These are phyloP conservation scores for Lasiosphaeria hispida DNA, from an alignment of 495 filamentous ascomycete species.

Conservation along the genomic window DNA sequence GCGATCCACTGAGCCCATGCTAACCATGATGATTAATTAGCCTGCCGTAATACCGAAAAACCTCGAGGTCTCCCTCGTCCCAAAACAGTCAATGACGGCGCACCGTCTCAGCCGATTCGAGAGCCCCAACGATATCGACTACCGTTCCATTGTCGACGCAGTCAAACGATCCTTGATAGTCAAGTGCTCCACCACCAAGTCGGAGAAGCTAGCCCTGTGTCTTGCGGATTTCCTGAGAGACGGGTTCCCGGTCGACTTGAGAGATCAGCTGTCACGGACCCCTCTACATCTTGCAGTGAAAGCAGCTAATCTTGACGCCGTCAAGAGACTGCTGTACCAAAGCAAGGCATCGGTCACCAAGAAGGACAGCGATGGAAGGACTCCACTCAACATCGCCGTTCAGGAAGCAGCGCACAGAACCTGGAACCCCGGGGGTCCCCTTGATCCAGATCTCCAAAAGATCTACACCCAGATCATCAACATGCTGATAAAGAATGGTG, in stretches of 20 bases:
- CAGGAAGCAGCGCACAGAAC: constrained; percentile 10
- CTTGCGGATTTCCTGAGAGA: constrained; percentile 13
- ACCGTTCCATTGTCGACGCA: constrained; percentile 12
- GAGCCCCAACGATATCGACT: constrained; percentile 16
- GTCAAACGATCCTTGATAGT: constrained; percentile 12
- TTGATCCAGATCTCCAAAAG: constrained; percentile 6
- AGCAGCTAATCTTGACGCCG: constrained; percentile 9
- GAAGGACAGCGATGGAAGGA: constrained; percentile 11
- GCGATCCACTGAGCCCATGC: too few relatives aligned
- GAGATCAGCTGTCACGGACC: constrained; percentile 10
- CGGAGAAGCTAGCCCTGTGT: background rate
- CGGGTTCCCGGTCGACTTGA: constrained; percentile 5
- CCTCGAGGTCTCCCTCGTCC: background rate
- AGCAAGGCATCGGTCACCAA: constrained; percentile 13
- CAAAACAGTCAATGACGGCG: constrained; percentile 13
- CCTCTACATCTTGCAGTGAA: constrained; percentile 12
- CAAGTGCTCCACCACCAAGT: constrained; percentile 5
- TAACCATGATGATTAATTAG: background rate
- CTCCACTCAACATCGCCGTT: constrained; percentile 14
- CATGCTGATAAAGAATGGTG: constrained; percentile 17
- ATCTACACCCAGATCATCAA: constrained; percentile 17
- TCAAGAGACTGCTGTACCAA: constrained; percentile 12
- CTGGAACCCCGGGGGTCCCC: background rate
- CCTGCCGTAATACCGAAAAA: constrained; percentile 1
- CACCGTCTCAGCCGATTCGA: constrained; percentile 21